Conservation (phyloP, 2,329 filamentous ascomycete genomes). For the Cordyceps militaris region DNA sequence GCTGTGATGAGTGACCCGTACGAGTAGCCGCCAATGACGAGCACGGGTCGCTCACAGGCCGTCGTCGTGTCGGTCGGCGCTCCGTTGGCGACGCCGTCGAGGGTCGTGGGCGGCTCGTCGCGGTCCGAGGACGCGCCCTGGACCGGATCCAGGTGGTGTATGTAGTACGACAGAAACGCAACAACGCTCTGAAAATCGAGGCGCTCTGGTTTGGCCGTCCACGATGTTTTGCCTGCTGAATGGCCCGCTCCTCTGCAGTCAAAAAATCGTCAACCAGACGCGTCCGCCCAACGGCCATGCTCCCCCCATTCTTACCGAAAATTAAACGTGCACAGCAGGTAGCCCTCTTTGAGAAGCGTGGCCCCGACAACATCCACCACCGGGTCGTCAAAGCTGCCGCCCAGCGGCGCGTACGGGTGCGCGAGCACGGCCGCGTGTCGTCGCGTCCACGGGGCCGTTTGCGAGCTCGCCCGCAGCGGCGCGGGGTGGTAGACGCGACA, state of each 20-base stretch:
- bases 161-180: conserved; percentile 72
- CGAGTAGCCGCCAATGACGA: conserved; percentile 75
- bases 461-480: conserved; percentile 26
- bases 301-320: conserved; percentile 56
- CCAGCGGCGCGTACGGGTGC: conserved; percentile 85
- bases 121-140: background rate
- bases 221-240: conserved; percentile 74
- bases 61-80: background rate
- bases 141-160: conserved; percentile 49
- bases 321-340: conserved; percentile 81
- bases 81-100: background rate
- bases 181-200: conserved; percentile 76
- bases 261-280: conserved; percentile 14
- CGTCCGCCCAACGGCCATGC: background rate
- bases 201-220: conserved; percentile 75
- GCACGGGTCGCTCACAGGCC: conserved; percentile 20
- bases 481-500: conserved; percentile 75
- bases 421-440: conserved; percentile 60
- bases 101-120: background rate
- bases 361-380: conserved; percentile 61
- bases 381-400: conserved; percentile 76
- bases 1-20: conserved; percentile 81
- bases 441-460: conserved; percentile 34
- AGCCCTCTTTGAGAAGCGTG: conserved; percentile 62
- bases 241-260: conserved; percentile 61